Base-by-base conservation (phyloP, 2,329 filamentous ascomycete species). In the Colletotrichum karsti region DNA sequence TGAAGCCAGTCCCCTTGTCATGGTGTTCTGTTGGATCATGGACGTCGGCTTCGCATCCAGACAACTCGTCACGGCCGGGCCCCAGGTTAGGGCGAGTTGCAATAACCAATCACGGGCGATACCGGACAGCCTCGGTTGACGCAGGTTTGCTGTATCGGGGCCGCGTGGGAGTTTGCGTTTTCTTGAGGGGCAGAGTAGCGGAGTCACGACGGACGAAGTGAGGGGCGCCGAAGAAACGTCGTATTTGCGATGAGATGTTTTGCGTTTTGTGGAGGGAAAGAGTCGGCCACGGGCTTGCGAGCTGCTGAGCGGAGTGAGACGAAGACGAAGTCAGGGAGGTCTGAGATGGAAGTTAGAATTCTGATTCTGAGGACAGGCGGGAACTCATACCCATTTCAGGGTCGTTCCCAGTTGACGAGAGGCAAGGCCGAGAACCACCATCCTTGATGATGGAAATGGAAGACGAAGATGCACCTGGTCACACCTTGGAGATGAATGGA, bases 31-130 rank as follows among this genome's bases (percentile, higher is more conserved):
- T 46, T 28, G 20, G 54, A 54, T 62, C 56, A 46, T 54, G 48
- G 57, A 61, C 56, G 63, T 54, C 33, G 56, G 56, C 46, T 55
- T 65, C 61, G 61, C 61, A 42, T 41, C 26, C 46, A 39, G 24
- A 66, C 13, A 65, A 41, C 57, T 66, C 55, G 28, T 66, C 63
- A 55, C 33, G 61, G 46, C 56, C 62, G 30, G 46, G 63, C 57
- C 55, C 48, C 33, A 62, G 18, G 48, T 33, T 15, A 22, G 48
- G 53, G 20, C 18, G 22, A 39, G 13, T 24, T 8, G 13, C 12
- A n/a, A 12, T 26, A 58, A 15, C 59, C 60, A 67, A 67, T 64
- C 60, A 64, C n/a, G 5, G 53, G 64, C 18, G 44, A 37, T 58
- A 58, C 60, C 60, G 53, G 58, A 18, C 42, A 63, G 44, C 53